A percentile compares a stretch with the other conserved stretches of the same genome.
Conservation (phyloP, 441 rosid species). For the Arabidopsis lyrata region DNA sequence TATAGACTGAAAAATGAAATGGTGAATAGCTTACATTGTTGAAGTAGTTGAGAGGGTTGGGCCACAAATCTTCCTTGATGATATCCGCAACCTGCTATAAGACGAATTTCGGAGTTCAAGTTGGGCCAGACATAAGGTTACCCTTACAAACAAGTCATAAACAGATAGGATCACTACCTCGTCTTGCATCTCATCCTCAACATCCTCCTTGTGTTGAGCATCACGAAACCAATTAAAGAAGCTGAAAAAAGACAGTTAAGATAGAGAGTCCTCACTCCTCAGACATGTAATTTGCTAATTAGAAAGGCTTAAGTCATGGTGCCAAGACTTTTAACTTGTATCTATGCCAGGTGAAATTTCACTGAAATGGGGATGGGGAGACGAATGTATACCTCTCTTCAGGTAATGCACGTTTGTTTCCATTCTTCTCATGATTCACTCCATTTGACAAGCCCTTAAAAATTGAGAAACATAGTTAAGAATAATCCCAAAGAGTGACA, state of each 20-base stretch:
- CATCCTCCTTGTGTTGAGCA: slow-evolving; percentile 59
- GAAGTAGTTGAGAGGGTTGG: slow-evolving; percentile 90
- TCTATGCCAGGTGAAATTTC: not conserved
- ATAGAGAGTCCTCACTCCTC: not conserved
- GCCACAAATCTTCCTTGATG: slow-evolving; percentile 97
- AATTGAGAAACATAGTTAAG: slow-evolving; percentile 39
- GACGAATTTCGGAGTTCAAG: slow-evolving; percentile 21
- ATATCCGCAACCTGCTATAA: slow-evolving; percentile 82
- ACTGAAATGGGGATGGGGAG: slow-evolving; percentile 9
- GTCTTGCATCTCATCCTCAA: slow-evolving; percentile 68
- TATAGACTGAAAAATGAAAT: not conserved
- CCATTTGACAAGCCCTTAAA: slow-evolving; percentile 86
- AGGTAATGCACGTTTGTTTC: slow-evolving; percentile 73
- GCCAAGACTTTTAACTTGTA: not conserved
- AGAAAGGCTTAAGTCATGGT: slow-evolving; percentile 2
- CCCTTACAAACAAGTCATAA: slow-evolving; percentile 3
- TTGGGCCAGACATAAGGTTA: slow-evolving; percentile 11
- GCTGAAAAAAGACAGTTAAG: slow-evolving; percentile 54
- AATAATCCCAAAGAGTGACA: slow-evolving; percentile 18
- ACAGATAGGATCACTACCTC: slow-evolving; percentile 58
- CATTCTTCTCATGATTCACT: slow-evolving; percentile 71
- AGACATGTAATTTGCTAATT: not conserved
- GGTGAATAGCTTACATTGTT: slow-evolving; percentile 59
- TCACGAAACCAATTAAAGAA: slow-evolving; percentile 90
- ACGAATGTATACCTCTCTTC: slow-evolving; percentile 66